Conservation (phyloP, 192 early-diverging fungal genomes). For the Phlyctochytrium planicorne region DNA sequence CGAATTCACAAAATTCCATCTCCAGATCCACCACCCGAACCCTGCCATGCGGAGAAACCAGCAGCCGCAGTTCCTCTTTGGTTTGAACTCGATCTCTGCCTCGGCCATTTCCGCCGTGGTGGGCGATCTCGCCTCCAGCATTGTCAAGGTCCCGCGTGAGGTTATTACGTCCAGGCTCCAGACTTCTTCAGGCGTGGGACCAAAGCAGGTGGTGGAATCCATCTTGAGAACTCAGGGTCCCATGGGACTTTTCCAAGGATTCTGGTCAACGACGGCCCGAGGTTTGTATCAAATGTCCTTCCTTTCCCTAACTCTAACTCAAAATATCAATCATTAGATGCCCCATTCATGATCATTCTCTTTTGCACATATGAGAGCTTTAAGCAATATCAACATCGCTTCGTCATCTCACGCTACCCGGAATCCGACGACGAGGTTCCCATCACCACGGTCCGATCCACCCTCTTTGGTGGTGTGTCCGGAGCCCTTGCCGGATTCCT, state of each 20-base stretch:
- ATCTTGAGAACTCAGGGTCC: constrained; percentile 60
- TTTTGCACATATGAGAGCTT: constrained; percentile 74
- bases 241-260: constrained; percentile 66
- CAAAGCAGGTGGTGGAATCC: constrained; percentile 43
- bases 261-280: constrained; percentile 66
- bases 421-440: constrained; percentile 54
- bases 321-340: constrained; percentile 39
- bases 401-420: constrained; percentile 23
- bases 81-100: constrained; percentile 52
- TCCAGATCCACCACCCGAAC: constrained; percentile 38
- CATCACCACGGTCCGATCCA: constrained; percentile 65
- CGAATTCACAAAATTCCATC: constrained; percentile 61
- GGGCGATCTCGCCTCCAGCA: constrained; percentile 68
- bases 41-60: constrained; percentile 4
- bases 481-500: constrained; percentile 73
- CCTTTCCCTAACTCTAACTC: neutral
- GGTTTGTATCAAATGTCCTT: neutral
- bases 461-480: constrained; percentile 70
- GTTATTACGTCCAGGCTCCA: constrained; percentile 72
- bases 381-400: constrained; percentile 62
- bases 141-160: constrained; percentile 77
- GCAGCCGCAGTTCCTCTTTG: constrained; percentile 21
- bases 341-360: constrained; percentile 77
- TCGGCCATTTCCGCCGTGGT: constrained; percentile 69
- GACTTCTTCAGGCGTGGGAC: constrained; percentile 38